Percentiles rank a stretch among this genome's conserved stretches.
Evolutionary conservation across 2,329 filamentous ascomycete species (phyloP).

Genomic region (Pseudocercospora pini-densiflorae): DNA sequence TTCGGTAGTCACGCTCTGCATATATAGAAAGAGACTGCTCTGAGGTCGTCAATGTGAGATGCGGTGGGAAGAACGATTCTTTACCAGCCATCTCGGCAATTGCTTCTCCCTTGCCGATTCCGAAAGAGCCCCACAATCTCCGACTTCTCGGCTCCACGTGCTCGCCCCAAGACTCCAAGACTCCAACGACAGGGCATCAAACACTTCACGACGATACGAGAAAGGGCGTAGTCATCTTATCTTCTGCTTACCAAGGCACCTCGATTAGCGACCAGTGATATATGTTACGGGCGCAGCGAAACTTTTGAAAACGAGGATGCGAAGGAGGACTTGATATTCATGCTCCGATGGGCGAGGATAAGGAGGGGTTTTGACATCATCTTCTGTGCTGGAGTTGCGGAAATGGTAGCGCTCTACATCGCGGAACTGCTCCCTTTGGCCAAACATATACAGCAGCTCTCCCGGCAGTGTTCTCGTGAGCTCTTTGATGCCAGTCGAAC

Average conservation of each 20-base stretch:
- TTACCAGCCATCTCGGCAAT: not conserved
- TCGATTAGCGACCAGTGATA: not conserved
- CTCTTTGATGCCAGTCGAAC: not conserved
- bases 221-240: not conserved
- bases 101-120: not conserved
- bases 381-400: not conserved
- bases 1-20: not conserved
- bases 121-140: not conserved
- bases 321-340: no score
- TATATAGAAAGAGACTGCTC: not conserved
- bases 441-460: not conserved
- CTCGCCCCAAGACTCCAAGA: not conserved
- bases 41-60: not conserved
- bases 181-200: no score
- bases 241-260: not conserved
- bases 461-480: not conserved
- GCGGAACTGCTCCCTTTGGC: conserved; percentile 4
- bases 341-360: not conserved
- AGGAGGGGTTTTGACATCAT: conserved; percentile 7
- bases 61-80: not conserved
- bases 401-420: not conserved
- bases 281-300: not conserved
- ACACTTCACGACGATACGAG: no score
- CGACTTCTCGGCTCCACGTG: not conserved
- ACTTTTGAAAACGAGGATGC: no score